Base-by-base conservation (phyloP, 192 early-diverging fungal species). In the Podila minutissima region DNA sequence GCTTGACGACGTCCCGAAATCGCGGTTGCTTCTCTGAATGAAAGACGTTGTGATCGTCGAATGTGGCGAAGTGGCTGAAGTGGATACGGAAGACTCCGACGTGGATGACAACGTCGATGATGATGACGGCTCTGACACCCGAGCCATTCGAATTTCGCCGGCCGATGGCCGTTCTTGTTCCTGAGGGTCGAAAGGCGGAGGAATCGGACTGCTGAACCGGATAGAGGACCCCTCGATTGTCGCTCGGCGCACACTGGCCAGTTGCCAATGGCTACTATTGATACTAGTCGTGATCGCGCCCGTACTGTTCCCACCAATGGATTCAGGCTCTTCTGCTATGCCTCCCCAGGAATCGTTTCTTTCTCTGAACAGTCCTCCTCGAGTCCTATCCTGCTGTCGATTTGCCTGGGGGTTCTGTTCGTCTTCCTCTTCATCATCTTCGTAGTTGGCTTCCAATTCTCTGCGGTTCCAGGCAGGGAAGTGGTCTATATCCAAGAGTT, bases 401-500 rank as follows among this genome's bases (percentile, higher is more conserved):
- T 66, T 15, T 57, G 41, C 15, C 13, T 17, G 41, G 3, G 0
- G 0, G 13, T 65, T 32, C 48, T 64, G 49, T 41, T 65, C 62
- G 3, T 73, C 71, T 35, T 57, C 53, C 22, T 55, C 53, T 3
- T 26, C 59, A 31, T 71, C 72, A 12, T 64, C 58, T 12, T 78
- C 85, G 6, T 83, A 67, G 3, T 66, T 69, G n/a, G 67, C 70
- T 26, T 72, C 71, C 49, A 76, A 20, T 51, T 73, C 71, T 1
- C 24, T 41, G 6, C 71, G 66, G 26, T 70, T 65, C 62, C 77
- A 53, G 4, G 66, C 66, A 17, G 77, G 61, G 51, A 69, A 72
- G 5, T 35, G 61, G 26, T 81, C 77, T 0, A 81, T 20, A 22
- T 81, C 77, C 32, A 81, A 58, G 22, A 73, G 46, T 20, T 81